phyloP scores from a whole-genome alignment of 805 yeast species.

The Metschnikowia anglica region DNA sequence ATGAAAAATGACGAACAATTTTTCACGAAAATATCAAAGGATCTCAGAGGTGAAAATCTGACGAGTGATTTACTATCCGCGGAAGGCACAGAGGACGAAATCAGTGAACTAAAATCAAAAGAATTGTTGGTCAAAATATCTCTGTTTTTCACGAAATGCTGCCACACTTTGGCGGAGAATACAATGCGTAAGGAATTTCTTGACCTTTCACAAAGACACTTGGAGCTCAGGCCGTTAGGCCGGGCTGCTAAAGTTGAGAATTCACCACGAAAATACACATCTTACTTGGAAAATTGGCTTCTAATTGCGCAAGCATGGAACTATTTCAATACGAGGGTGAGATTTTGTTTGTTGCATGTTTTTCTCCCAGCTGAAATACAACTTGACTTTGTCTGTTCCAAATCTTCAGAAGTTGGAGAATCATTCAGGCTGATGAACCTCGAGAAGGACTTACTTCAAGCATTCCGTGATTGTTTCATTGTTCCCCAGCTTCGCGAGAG shows the following conservation, averaged over 20 bases:
- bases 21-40: background rate
- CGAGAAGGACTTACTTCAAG: constrained; percentile 10
- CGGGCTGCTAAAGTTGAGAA: background rate
- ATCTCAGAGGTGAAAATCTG: background rate
- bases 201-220: background rate
- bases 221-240: background rate
- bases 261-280: background rate
- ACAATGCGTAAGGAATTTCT: background rate
- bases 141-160: constrained; percentile 11
- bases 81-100: constrained; percentile 2
- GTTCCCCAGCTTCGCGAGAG: constrained; percentile 1
- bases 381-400: constrained; percentile 8
- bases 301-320: constrained; percentile 11
- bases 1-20: background rate
- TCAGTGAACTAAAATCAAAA: constrained; percentile 3
- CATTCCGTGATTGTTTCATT: constrained; percentile 1
- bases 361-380: constrained; percentile 13
- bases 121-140: constrained; percentile 10
- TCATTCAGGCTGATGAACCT: constrained; percentile 4
- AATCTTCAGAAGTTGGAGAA: background rate
- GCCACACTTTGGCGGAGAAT: constrained; percentile 5
- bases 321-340: constrained; percentile 14
- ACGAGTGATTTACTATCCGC: background rate
- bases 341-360: constrained; percentile 12
- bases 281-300: constrained; percentile 11